Percentiles rank a stretch among this genome's conserved stretches.
phyloP scores from a whole-genome alignment of 352 stramenopile species.

The Pythium graminicola region DNA sequence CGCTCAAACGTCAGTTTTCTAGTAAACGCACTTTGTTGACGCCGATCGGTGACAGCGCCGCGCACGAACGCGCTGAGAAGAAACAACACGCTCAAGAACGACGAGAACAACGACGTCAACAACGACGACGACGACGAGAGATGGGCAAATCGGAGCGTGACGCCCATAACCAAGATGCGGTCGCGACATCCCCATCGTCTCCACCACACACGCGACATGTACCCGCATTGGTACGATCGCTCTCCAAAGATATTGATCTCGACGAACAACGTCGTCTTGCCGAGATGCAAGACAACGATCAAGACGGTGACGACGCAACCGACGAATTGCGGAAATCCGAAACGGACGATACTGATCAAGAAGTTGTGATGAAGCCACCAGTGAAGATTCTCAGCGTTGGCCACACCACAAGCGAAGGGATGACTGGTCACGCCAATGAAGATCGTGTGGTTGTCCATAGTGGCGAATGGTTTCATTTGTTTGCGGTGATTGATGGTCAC shows the following conservation, averaged over 20 bases:
- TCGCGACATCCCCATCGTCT: background rate
- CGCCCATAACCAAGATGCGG: background rate
- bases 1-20: conserved; percentile 9
- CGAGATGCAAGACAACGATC: conserved; percentile 8
- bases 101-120: conserved; percentile 1
- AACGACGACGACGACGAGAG: background rate
- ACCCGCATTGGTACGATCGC: conserved; percentile 8
- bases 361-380: background rate
- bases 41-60: background rate
- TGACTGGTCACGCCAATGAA: conserved; percentile 59
- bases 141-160: conserved; percentile 15
- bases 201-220: conserved; percentile 1
- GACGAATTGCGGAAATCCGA: conserved; percentile 6
- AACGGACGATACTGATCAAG: background rate
- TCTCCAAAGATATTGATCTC: conserved; percentile 17
- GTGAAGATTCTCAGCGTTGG: conserved; percentile 31
- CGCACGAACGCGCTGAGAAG: background rate
- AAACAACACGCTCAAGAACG: background rate
- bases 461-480: conserved; percentile 48
- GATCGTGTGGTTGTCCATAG: conserved; percentile 51
- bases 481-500: conserved; percentile 73
- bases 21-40: background rate
- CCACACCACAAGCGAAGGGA: conserved; percentile 37
- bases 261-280: conserved; percentile 10
- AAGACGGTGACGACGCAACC: conserved; percentile 13